These are phyloP conservation scores for Erodium maritimum DNA, from an alignment of 345 rosid species.

Conservation along the genomic window DNA sequence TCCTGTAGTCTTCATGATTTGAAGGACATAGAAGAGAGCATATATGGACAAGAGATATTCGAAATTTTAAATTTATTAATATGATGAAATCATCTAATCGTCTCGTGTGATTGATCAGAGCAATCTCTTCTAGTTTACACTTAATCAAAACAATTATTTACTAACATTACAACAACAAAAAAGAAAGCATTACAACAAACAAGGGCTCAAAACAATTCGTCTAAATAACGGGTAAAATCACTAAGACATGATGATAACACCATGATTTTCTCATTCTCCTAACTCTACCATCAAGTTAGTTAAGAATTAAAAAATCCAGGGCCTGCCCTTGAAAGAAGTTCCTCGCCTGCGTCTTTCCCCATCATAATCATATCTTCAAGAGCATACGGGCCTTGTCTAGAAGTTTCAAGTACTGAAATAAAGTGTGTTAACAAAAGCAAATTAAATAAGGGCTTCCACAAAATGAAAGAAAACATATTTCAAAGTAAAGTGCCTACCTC, in stretches of 20 bases:
- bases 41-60: background rate
- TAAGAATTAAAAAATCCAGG: constrained; percentile 70
- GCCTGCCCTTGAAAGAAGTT: constrained; percentile 72
- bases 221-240: too few species aligned
- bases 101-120: background rate
- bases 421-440: constrained; percentile 5
- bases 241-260: too few species aligned
- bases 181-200: background rate
- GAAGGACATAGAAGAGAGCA: background rate
- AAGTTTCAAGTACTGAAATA: constrained; percentile 79
- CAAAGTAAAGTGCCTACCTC: constrained; percentile 31
- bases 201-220: background rate
- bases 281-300: constrained; percentile 10
- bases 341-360: constrained; percentile 91
- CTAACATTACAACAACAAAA: background rate
- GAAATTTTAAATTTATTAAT: too few species aligned
- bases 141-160: background rate
- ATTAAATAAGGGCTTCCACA: background rate
- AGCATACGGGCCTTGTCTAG: constrained; percentile 61
- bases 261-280: background rate
- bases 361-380: constrained; percentile 64
- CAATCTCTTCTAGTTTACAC: background rate
- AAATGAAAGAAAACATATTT: background rate
- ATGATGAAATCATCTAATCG: too few species aligned
- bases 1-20: background rate